Evolutionary conservation across 768 basidiomycete species (phyloP).

Genomic region (Leccinum sublutescens): DNA sequence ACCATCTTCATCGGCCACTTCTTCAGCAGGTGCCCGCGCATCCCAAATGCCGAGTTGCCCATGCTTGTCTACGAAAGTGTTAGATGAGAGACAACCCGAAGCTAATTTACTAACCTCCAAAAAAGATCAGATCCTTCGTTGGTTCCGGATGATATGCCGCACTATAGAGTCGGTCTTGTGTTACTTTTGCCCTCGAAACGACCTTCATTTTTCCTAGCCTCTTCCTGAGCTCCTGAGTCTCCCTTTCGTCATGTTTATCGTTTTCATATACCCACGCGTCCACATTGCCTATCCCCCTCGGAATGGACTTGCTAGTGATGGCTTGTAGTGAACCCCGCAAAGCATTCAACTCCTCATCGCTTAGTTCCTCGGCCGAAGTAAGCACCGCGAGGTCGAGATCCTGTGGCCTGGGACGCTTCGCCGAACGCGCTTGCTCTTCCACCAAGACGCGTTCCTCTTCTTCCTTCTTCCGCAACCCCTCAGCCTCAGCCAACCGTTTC

Average conservation of each 20-base stretch:
- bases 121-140: conserved; percentile 81
- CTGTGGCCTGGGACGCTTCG: conserved; percentile 67
- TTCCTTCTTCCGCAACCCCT: conserved; percentile 53
- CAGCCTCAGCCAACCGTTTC: conserved; percentile 65
- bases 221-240: conserved; percentile 53
- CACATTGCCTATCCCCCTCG: conserved; percentile 41
- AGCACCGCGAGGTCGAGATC: conserved; percentile 61
- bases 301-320: conserved; percentile 35
- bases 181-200: conserved; percentile 80
- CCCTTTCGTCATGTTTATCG: conserved; percentile 45
- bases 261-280: conserved; percentile 53
- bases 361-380: conserved; percentile 45
- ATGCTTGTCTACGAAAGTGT: conserved; percentile 64
- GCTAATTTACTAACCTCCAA: conserved; percentile 55
- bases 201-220: conserved; percentile 57
- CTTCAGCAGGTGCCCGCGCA: conserved; percentile 66
- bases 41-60: conserved; percentile 88
- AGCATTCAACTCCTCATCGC: conserved; percentile 43
- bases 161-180: conserved; percentile 69
- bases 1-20: conserved; percentile 63
- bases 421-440: conserved; percentile 59
- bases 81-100: neutral
- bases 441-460: conserved; percentile 61
- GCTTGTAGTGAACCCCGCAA: conserved; percentile 46
- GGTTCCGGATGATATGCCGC: conserved; percentile 79